A percentile compares a stretch with the other conserved stretches of the same genome.
Conservation (phyloP, 441 rosid genomes). For the Arabidopsis hybrid region DNA sequence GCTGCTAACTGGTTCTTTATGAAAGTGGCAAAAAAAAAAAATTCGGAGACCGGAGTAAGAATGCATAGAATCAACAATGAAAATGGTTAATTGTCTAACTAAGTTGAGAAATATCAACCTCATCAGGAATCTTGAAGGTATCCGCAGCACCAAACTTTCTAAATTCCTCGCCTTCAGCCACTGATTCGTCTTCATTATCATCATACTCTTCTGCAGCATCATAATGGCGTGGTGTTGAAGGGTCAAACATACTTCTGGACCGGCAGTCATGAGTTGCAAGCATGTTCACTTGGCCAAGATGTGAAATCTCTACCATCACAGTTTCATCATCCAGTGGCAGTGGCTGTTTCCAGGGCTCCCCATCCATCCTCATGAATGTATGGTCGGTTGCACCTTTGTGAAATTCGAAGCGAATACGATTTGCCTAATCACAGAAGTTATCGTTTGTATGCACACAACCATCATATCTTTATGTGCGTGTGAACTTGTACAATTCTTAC, state of each 20-base stretch:
- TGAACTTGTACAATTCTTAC: conserved; percentile 45
- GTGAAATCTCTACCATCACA: conserved; percentile 91
- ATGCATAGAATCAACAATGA: conserved; percentile 21
- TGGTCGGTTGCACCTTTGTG: conserved; percentile 76
- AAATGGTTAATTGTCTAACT: conserved; percentile 48
- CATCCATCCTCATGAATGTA: conserved; percentile 96
- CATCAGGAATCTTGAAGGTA: conserved; percentile 87
- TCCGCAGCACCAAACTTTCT: conserved; percentile 93
- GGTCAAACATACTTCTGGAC: conserved; percentile 65
- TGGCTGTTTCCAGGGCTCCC: conserved; percentile 98
- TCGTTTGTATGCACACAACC: conserved; percentile 17
- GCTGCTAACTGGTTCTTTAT: background rate
- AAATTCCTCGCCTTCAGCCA: conserved; percentile 52
- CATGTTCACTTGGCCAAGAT: conserved; percentile 87
- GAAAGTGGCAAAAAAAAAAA: background rate
- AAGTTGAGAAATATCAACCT: conserved; percentile 65
- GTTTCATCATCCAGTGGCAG: conserved; percentile 75
- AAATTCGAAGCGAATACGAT: conserved; percentile 84
- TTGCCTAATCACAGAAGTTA: conserved; percentile 58
- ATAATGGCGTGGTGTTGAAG: conserved; percentile 44
- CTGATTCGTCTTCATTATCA: conserved; percentile 58
- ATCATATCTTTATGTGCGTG: conserved; percentile 6
- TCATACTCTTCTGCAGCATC: conserved; percentile 51
- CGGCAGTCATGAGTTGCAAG: conserved; percentile 78
- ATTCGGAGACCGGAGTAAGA: background rate